Evolutionary conservation across 2,329 filamentous ascomycete genomes (phyloP), one percentile per base, ranked within the genome.

Genomic region (Aaosphaeria pasadenensis): DNA sequence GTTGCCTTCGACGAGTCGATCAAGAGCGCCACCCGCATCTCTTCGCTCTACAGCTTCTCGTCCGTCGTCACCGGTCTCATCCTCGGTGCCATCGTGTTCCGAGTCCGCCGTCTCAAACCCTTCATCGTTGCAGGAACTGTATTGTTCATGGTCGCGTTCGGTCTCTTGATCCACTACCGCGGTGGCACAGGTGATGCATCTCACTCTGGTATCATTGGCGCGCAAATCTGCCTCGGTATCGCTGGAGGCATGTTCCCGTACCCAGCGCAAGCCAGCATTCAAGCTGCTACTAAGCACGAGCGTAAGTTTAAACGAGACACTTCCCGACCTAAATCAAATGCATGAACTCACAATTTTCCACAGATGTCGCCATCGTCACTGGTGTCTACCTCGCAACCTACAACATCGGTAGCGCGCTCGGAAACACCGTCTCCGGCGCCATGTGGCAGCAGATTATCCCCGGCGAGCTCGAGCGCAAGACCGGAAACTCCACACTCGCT

Each of bases 101-200:
- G 74, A 46, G 73, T 84, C 28, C 78, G 81, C 45, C 80, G 78
- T 29, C 45, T 51, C 11, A 87, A 87, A 59, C 63, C 74, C 13
- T 84, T 87, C 64, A 84, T 86, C 59, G 66, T 86, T 36, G 67
- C 70, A 30, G 84, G 84, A 36, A 85, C 82, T 1, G 66, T 71
- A 6, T 72, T 86, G 2, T 86, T 83, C 71, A 73, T 83, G 58
- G 80, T 84, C n/a, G 82, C 83, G 1, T 86, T 85, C 53, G 84
- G 83, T 7, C 74, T 87, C 1, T 71, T 87, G 17, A 85, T 86
- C 58, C 74, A 76, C 55, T 87, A 74, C 71, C 81, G 84, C n/a
- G 82, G 82, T 35, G 75, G 77, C 5, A 58, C 72, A 0, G 69
- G 64, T 1, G 35, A 55, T 0, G 63, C 72, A 7, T 74, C 70